Conservation (phyloP, 768 basidiomycete species). For the Termitomyces sp. region DNA sequence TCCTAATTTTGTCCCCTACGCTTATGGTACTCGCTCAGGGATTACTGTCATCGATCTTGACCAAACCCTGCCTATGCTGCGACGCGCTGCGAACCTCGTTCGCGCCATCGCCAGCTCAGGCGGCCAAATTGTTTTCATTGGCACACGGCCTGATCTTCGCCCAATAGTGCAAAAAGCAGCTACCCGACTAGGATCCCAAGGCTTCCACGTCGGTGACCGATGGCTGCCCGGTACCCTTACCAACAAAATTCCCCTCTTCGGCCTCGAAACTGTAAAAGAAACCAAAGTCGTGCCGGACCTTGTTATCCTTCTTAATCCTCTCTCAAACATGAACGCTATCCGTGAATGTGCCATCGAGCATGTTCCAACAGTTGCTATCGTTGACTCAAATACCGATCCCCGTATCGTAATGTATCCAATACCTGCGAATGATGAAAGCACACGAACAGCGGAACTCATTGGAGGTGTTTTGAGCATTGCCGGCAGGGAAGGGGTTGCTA, state of each 20-base stretch:
- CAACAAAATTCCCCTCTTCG: constrained; percentile 75
- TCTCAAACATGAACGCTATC: constrained; percentile 80
- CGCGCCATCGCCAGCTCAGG: constrained; percentile 77
- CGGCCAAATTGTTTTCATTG: constrained; percentile 87
- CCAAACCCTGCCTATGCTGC: constrained; percentile 86
- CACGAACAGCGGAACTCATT: constrained; percentile 86
- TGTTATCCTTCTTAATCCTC: constrained; percentile 87
- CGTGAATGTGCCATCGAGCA: constrained; percentile 88
- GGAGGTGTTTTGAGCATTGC: constrained; percentile 89
- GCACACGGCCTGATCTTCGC: constrained; percentile 78
- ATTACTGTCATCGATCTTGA: constrained; percentile 95
- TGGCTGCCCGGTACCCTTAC: constrained; percentile 98
- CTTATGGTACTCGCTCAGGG: constrained; percentile 87
- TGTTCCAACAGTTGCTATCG: constrained; percentile 90
- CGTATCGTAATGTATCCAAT: constrained; percentile 97
- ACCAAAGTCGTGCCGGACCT: constrained; percentile 78
- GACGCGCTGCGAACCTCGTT: constrained; percentile 85
- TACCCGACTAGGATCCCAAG: constrained; percentile 72
- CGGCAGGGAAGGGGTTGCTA: constrained; percentile 64
- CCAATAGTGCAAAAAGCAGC: constrained; percentile 76
- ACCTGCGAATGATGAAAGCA: constrained; percentile 95
- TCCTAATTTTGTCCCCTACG: constrained; percentile 86
- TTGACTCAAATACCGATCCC: constrained; percentile 95
- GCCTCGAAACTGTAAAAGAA: constrained; percentile 46
- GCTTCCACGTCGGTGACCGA: constrained; percentile 79